Base-by-base conservation (phyloP, 2,329 filamentous ascomycete genomes). In the Phaeophleospora eucalypticola region DNA sequence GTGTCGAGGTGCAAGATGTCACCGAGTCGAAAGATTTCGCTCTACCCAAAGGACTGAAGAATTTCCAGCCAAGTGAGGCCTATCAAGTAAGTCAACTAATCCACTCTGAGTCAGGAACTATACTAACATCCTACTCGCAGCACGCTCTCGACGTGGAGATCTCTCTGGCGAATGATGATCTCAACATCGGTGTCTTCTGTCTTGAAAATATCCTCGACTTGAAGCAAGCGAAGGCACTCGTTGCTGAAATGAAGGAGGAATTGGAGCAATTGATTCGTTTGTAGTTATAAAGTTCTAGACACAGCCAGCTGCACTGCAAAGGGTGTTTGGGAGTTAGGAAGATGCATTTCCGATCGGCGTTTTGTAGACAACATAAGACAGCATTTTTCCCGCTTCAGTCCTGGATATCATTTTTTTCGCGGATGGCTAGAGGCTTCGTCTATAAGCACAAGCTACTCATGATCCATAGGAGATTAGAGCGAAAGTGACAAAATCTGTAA, bases 111-210 rank as follows among this genome's bases (percentile, higher is more conserved):
- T 15, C 10, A 39, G 17, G 45, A 16, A 16, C 21, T n/a, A 19
- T 20, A 33, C 29, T 38, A 29, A 43, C 37, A 38, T 2, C 41
- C 17, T 44, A 37, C 55, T 80, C n/a, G 12, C 24, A 29, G 75
- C 69, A 76, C 53, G 70, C 76, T 8, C 56, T 82, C 20, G 79
- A 82, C 58, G 58, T 82, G 10, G 79, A 82, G 64, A 71, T 73
- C 7, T 76, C 75, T 7, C 61, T 80, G 15, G 61, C 68, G 6
- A 61, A 72, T 29, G 72, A 73, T n/a, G 61, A 56, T 4, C 59
- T 82, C 47, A 73, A 77, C 54, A 65, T 81, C 35, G 78, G 78
- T 12, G 57, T 80, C 6, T 81, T 81, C 61, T 72, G 67, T 16
- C 69, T 72, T 3, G 63, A 62, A 33, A 65, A 65, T 4, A 70